Evolutionary conservation across 306 rosid genomes (phyloP).

Genomic region (Myrica gale): DNA sequence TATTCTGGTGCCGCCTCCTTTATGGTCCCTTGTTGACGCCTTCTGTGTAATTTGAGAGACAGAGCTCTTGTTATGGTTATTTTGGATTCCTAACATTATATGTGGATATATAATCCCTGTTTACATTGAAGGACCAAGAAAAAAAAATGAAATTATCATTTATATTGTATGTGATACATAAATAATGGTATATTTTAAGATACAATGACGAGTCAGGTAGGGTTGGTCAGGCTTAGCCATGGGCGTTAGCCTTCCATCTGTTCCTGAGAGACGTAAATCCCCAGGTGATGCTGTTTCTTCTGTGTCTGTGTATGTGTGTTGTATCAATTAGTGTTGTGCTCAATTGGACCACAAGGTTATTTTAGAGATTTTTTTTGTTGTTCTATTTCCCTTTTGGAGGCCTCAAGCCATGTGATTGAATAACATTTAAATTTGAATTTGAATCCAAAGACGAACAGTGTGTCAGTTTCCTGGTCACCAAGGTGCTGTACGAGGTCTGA

Average conservation of each 20-base stretch:
- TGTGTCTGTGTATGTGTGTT: not conserved
- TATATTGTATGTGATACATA: not conserved
- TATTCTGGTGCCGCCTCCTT: not conserved
- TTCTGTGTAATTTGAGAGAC: not conserved
- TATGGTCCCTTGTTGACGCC: not conserved
- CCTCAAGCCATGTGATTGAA: not conserved
- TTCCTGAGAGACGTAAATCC: not conserved
- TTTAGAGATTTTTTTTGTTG: not conserved
- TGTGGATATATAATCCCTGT: not conserved
- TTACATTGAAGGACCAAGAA: not conserved
- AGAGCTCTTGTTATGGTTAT: not conserved
- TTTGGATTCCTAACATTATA: not conserved
- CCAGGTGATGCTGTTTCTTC: not conserved
- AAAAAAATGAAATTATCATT: not conserved
- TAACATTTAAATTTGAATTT: conserved; percentile 8
- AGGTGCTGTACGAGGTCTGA: conserved; percentile 84
- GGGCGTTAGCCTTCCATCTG: not conserved
- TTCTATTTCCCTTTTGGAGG: not conserved
- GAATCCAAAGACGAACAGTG: conserved; percentile 54
- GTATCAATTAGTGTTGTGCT: not conserved
- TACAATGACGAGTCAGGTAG: not conserved
- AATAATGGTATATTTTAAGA: not conserved
- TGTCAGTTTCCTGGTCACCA: conserved; percentile 86
- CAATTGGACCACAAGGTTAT: not conserved
- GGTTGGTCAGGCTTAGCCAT: not conserved